Base-by-base conservation (phyloP, 495 filamentous ascomycete genomes). In the Ramalina intermedia region DNA sequence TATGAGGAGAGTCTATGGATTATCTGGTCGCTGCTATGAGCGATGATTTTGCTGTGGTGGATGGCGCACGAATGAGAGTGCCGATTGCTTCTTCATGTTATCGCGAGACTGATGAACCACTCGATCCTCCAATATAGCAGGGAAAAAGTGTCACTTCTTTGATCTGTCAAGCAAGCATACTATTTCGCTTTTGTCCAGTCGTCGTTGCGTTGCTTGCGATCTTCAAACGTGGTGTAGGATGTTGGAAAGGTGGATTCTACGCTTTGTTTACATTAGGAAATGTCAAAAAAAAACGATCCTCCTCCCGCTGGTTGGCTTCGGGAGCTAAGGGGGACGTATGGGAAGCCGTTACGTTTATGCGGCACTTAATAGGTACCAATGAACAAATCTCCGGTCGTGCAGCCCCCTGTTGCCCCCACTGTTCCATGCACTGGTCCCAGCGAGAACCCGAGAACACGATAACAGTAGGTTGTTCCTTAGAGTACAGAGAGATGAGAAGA, bases 1-100 rank as follows among this genome's bases (percentile, higher is more conserved):
- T 12, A 41, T 38, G 29, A 17, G n/a, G 33, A 40, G 36, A 45
- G 40, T 11, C 14, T 24, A 21, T 49, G 44, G 45, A 45, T 43
- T 27, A 37, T 35, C 11, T 18, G 43, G 6, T 29, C n/a, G 43
- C 18, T 17, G 24, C 16, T 52, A 26, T 47, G 37, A 40, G 37
- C 18, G 29, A 33, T 33, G 41, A 17, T 52, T 44, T 24, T 50
- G 41, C 27, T 45, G 47, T 43, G 46, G 41, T 47, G 43, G 52
- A 39, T 53, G 54, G 46, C 56, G 53, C 49, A 52, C 18, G 43
- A 43, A 46, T 38, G 43, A 43, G 41, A 12, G 38, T 39, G 48
- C 45, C 37, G 49, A 46, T 55, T 38, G 47, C 36, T 58, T 43
- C 56, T 58, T 58, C 56, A 58, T 58, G 50, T 55, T 58, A 55